A percentile compares a stretch with the other conserved stretches of the same genome.
Evolutionary conservation across 345 rosid species (phyloP).

Genomic region (Eucalyptus erythrocorys): DNA sequence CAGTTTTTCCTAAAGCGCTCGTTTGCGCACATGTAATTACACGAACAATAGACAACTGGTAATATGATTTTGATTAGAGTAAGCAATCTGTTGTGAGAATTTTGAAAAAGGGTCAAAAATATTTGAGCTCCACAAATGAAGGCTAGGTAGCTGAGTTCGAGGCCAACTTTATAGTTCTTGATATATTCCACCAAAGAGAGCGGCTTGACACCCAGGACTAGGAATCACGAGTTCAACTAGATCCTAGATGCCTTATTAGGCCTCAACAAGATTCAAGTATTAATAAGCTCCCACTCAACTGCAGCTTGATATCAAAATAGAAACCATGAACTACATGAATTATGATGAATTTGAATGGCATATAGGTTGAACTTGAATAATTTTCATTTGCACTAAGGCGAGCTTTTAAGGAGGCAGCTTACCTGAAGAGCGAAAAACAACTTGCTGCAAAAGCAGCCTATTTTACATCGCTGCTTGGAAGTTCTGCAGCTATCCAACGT

Average conservation of each 20-base stretch:
- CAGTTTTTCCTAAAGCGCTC: not conserved
- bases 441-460: not conserved
- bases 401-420: not conserved
- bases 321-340: not conserved
- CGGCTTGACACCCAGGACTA: not conserved
- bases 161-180: not conserved
- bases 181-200: not conserved
- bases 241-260: not conserved
- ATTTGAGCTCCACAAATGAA: not conserved
- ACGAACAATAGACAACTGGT: not conserved
- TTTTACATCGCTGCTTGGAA: not conserved
- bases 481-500: not conserved
- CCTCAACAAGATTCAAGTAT: not conserved
- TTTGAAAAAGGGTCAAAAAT: not conserved
- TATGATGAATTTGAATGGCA: not conserved
- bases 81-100: not conserved
- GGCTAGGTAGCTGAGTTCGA: not conserved
- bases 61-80: not conserved
- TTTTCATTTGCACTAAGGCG: not conserved
- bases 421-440: not conserved
- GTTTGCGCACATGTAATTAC: not conserved
- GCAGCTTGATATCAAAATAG: not conserved
- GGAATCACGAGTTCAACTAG: not conserved
- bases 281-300: not conserved
- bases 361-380: not conserved